Conservation (phyloP, 2,329 filamentous ascomycete genomes). For the Epichloe festucae region DNA sequence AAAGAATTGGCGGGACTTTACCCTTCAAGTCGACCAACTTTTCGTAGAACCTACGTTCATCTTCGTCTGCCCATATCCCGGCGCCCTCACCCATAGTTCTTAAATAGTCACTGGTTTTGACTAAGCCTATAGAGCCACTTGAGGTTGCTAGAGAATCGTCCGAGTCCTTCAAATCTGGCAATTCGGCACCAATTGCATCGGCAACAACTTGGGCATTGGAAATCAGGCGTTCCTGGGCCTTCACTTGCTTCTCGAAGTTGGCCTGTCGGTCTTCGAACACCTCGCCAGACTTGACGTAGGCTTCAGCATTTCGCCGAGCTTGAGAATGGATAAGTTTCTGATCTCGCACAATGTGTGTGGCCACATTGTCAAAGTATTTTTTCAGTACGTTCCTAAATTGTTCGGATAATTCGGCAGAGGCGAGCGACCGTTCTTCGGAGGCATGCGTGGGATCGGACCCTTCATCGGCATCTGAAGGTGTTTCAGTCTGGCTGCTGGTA, state of each 20-base stretch:
- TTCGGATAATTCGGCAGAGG: conserved; percentile 63
- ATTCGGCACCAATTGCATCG: conserved; percentile 76
- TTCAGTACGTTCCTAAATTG: conserved; percentile 76
- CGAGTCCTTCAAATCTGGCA: conserved; percentile 83
- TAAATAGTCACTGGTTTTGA: conserved; percentile 88
- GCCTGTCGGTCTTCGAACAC: conserved; percentile 95
- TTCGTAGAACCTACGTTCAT: conserved; percentile 95
- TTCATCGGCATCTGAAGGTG: conserved; percentile 35
- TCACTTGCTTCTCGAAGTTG: conserved; percentile 88
- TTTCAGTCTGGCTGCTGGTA: conserved; percentile 31
- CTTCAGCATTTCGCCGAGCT: conserved; percentile 88
- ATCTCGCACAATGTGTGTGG: conserved; percentile 74
- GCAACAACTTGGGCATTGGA: conserved; percentile 84
- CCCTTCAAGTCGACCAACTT: conserved; percentile 91
- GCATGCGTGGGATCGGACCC: conserved; percentile 27
- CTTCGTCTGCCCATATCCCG: conserved; percentile 97
- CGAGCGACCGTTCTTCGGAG: conserved; percentile 57
- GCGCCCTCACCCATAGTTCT: conserved; percentile 80
- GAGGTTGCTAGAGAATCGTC: conserved; percentile 53
- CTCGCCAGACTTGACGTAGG: conserved; percentile 95
- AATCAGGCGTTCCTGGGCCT: conserved; percentile 80
- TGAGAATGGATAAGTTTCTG: conserved; percentile 81
- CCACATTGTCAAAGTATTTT: conserved; percentile 91
- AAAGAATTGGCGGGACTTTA: conserved; percentile 82
- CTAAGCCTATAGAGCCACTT: conserved; percentile 74